Percentiles rank a stretch among this genome's conserved stretches.
These are phyloP conservation scores for Scedosporium boydii DNA, from an alignment of 2,329 filamentous ascomycete genomes.

Conservation along the genomic window DNA sequence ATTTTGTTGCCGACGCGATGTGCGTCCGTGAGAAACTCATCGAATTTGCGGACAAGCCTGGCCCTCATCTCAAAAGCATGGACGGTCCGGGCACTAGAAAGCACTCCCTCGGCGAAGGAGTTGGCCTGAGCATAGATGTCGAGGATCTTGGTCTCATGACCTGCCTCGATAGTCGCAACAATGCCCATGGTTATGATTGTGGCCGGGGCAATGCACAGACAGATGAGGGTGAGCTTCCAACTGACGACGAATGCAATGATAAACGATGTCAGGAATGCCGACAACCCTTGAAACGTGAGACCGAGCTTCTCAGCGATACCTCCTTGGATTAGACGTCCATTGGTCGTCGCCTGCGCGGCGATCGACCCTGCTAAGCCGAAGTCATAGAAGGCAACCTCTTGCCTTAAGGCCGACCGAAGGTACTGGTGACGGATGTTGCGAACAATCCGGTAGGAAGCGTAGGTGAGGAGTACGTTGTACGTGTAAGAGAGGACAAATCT, in stretches of 20 bases:
- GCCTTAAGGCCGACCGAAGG: slow-evolving; percentile 4
- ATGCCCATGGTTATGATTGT: slow-evolving; percentile 32
- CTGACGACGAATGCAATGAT: slow-evolving; percentile 29
- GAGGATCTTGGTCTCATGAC: slow-evolving; percentile 12
- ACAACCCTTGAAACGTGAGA: slow-evolving; percentile 27
- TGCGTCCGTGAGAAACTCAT: slow-evolving; percentile 30
- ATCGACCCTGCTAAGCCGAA: slow-evolving; percentile 28
- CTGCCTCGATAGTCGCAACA: slow-evolving; percentile 7
- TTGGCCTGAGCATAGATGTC: slow-evolving; percentile 32
- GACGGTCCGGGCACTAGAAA: slow-evolving; percentile 38
- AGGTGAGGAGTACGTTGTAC: slow-evolving; percentile 33
- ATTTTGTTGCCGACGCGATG: slow-evolving; percentile 30
- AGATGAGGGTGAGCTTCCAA: slow-evolving; percentile 32
- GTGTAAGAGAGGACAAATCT: slow-evolving; percentile 42
- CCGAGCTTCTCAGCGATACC: slow-evolving; percentile 37
- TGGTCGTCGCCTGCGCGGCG: slow-evolving; percentile 36
- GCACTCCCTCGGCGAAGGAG: slow-evolving; percentile 40
- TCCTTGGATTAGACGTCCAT: slow-evolving; percentile 33
- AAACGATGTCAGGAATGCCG: slow-evolving; percentile 29
- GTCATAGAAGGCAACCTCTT: slow-evolving; percentile 49
- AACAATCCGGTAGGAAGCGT: slow-evolving; percentile 40
- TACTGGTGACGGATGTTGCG: slow-evolving; percentile 36
- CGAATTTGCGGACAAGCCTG: slow-evolving; percentile 31
- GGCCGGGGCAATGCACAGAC: slow-evolving; percentile 34
- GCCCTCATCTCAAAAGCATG: slow-evolving; percentile 41